Evolutionary conservation across 2,329 filamentous ascomycete genomes (phyloP), one percentile per base, ranked within the genome.

Genomic region (Botrytis fabae): DNA sequence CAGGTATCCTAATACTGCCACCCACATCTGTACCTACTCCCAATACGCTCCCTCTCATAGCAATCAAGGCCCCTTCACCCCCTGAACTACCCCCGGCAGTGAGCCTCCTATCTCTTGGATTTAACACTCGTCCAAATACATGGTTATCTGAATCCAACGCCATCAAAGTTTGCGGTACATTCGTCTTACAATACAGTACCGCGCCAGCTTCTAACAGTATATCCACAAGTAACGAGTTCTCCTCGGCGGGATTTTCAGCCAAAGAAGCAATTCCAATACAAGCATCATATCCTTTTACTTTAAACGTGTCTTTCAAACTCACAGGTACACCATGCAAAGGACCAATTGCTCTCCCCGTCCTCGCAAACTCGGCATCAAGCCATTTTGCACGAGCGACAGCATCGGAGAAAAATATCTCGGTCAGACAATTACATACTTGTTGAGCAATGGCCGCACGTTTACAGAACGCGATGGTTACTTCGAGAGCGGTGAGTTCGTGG

Each of bases 21-120:
- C 85, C 86, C 64, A 91, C 85, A 80, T 92, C 90, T 0, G 90
- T 91, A 0, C 88, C 89, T 20, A 91, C 84, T 1, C 90, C 90
- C 2, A 92, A 77, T 4, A 79, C 72, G 73, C 77, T 86, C 0
- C 89, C 89, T 42, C 85, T 83, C 83, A 91, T 85, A 7, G 86
- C 86, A 32, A 91, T 77, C 16, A 91, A 80, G 0, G 86, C 88
- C 0, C 85, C 89, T 79, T 92, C 90, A 20, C 91, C 91, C 90
- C 0, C 51, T 4, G 87, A 88, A 32, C 85, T 87, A 5, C 91
- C 90, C 12, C 91, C 91, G 0, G 88, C 87, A 0, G 88, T 90
- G 35, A 89, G 82, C 25, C 83, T 82, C 18, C 86, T 83, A 75
- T 91, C 90, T n/a, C 85, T 80, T 0, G 90, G 90, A 77, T 92